Percentiles rank a stretch among this genome's conserved stretches.
Conservation (phyloP, 139 green algal species). For the Pseudopediastrum boryanum region DNA sequence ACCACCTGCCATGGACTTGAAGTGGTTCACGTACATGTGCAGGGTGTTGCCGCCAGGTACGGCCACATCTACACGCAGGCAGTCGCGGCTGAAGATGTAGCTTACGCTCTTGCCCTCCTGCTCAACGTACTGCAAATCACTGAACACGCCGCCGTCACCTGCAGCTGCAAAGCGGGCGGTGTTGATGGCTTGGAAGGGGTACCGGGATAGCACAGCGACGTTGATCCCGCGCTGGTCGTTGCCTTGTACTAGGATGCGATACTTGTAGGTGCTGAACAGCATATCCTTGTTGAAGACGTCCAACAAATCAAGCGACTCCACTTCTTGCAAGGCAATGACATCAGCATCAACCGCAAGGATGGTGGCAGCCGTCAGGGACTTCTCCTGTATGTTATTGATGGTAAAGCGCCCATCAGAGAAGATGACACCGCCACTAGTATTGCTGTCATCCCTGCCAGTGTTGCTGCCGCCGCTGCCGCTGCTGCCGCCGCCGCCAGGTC, state of each 20-base stretch:
- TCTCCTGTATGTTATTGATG: background rate
- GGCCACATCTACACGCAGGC: slow-evolving; percentile 4
- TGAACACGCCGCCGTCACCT: background rate
- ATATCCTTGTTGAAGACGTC: background rate
- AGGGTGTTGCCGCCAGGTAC: slow-evolving; percentile 10
- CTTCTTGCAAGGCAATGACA: background rate
- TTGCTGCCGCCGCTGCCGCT: too few relatives aligned
- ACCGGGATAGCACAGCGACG: slow-evolving; percentile 4
- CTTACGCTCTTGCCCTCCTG: background rate
- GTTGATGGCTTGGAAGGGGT: slow-evolving; percentile 6
- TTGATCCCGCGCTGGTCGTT: slow-evolving; percentile 10
- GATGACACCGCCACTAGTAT: background rate
- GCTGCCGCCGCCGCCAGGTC: too few relatives aligned
- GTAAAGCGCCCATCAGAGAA: background rate
- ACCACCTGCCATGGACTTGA: background rate
- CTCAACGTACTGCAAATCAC: background rate
- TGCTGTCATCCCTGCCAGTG: background rate
- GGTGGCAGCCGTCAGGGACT: slow-evolving; percentile 4
- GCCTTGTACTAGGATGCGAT: background rate
- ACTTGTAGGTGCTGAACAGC: background rate
- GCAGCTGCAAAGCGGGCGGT: slow-evolving; percentile 5
- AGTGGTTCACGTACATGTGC: slow-evolving; percentile 18
- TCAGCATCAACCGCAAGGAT: slow-evolving; percentile 3
- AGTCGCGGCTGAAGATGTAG: slow-evolving; percentile 6
- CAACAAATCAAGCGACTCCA: slow-evolving; percentile 5